Base-by-base conservation (phyloP, 129 eudicot genomes). In the Centaurea solstitialis region DNA sequence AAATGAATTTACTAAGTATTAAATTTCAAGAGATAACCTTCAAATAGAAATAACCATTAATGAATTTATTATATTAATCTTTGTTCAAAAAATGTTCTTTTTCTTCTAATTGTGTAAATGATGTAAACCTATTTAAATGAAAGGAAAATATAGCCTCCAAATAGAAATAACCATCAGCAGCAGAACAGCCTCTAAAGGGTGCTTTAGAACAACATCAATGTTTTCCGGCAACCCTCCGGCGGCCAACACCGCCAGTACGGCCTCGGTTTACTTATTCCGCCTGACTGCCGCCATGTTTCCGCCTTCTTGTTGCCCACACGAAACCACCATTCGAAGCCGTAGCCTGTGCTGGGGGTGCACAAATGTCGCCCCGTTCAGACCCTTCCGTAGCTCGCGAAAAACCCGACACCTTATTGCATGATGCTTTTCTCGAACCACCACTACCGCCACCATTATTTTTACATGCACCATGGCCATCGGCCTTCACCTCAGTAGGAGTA, bases 271-370 rank as follows among this genome's bases (percentile, higher is more conserved):
- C 22, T n/a, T 57, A 18, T 22, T 18, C 22, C 20, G 15, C 76
- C 37, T 28, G 75, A 53, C 53, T 50, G 61, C 83, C 62, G 30
- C 74, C 76, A 70, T 79, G 87, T 81, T 83, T 93, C 81, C 72
- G 80, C 69, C 82, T 77, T 72, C 82, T 71, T 66, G 85, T 75
- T 26, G 89, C 96, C 92, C 93, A 87, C 67, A 91, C 87, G 61
- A 89, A 89, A 79, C 90, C 86, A 53, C 86, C 82, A 45, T 76
- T 86, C 18, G 97, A 87, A 81, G 89, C 82, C 79, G 90, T n/a
- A 21, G 82, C 41, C 59, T 86, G 85, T 24, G 72, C 74, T 15
- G 97, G 93, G 30, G 80, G 83, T 0, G 91, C 75, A 73, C 65
- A 76, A 66, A 76, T 81, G 37, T 81, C 84, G 80, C 83, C 87